A percentile compares a stretch with the other conserved stretches of the same genome.
Conservation (phyloP, 2,329 filamentous ascomycete genomes). For the Didymella lethalis region DNA sequence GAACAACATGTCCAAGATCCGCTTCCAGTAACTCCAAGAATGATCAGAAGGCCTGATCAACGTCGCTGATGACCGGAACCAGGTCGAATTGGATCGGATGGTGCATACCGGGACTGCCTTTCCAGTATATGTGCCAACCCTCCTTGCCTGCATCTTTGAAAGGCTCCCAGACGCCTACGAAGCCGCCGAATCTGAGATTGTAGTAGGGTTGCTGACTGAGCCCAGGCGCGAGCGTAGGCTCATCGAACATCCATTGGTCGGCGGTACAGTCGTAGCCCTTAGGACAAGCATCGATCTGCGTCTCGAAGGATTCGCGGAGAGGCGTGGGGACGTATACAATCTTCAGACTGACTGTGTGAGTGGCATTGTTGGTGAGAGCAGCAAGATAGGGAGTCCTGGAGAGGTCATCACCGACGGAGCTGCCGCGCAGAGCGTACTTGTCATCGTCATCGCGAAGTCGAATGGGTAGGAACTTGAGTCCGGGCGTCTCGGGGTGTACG, state of each 20-base stretch:
- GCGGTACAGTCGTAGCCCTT: constrained; percentile 23
- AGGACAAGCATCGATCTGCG: constrained; percentile 22
- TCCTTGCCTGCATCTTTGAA: constrained; percentile 29
- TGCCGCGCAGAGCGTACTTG: constrained; percentile 27
- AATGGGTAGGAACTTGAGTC: constrained; percentile 26
- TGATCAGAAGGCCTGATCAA: not conserved
- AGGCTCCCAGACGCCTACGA: constrained; percentile 25
- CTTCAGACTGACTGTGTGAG: constrained; percentile 21
- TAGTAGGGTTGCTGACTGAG: not conserved
- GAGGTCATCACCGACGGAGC: constrained; percentile 19
- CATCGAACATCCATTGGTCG: constrained; percentile 23
- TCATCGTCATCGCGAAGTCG: constrained; percentile 15
- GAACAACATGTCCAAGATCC: not conserved
- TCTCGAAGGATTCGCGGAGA: constrained; percentile 11
- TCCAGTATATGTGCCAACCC: constrained; percentile 37
- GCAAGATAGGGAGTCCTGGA: constrained; percentile 25
- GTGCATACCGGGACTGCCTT: constrained; percentile 16
- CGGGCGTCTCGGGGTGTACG: constrained; percentile 27
- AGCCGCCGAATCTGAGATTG: constrained; percentile 25
- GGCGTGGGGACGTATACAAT: constrained; percentile 24
- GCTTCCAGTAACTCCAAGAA: not conserved
- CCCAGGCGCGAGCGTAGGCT: not conserved
- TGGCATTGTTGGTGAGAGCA: constrained; percentile 23
- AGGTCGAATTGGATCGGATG: constrained; percentile 22
- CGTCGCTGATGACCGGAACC: not conserved